Evolutionary conservation across 1,284 basidiomycete genomes (phyloP).

Genomic region (Caloboletus firmus): DNA sequence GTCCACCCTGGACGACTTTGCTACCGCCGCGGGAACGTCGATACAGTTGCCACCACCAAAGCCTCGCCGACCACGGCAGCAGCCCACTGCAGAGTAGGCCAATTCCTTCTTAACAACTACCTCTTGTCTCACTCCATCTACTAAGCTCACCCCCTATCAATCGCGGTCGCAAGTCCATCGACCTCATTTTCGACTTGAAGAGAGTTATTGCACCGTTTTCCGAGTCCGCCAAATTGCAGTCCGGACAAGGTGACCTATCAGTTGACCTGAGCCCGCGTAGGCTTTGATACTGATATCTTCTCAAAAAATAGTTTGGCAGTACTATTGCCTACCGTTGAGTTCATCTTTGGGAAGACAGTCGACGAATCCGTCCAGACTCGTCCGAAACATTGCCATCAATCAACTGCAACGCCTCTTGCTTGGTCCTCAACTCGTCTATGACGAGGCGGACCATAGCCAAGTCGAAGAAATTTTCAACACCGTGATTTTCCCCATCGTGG

Average conservation of each 20-base stretch:
- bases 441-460: constrained; percentile 57
- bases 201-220: constrained; percentile 60
- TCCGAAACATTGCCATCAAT: constrained; percentile 82
- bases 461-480: constrained; percentile 86
- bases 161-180: constrained; percentile 81
- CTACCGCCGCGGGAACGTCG: constrained; percentile 64
- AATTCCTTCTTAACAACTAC: no score
- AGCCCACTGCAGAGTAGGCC: constrained; percentile 55
- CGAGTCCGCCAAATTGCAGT: constrained; percentile 45
- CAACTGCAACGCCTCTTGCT: constrained; percentile 88
- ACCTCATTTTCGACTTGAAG: constrained; percentile 74
- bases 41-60: constrained; percentile 56
- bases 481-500: constrained; percentile 89
- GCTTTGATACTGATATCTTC: constrained; percentile 9
- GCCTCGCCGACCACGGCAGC: constrained; percentile 51
- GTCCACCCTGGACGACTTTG: constrained; percentile 85
- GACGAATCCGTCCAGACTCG: constrained; percentile 79
- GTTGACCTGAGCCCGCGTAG: background rate
- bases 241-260: constrained; percentile 48
- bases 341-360: constrained; percentile 82
- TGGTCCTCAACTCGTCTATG: constrained; percentile 69
- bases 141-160: constrained; percentile 73
- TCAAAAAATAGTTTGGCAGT: constrained; percentile 67
- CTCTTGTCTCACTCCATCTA: no score
- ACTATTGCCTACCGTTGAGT: constrained; percentile 80